phyloP scores from a whole-genome alignment of 2,329 filamentous ascomycete species.

The Geosmithia morbida region DNA sequence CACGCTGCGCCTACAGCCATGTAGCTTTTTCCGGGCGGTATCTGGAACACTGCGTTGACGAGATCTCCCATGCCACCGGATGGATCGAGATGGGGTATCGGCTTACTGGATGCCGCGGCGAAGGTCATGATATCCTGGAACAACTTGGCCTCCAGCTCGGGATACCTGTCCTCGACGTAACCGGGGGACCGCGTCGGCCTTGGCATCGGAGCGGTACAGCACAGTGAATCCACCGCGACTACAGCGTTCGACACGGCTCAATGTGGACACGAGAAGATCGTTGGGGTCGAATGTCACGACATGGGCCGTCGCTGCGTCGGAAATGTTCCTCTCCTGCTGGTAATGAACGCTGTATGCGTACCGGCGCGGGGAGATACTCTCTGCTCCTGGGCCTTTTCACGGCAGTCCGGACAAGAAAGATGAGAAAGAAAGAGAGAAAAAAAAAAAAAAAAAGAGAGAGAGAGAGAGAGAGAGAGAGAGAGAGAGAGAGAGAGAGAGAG shows the following conservation, averaged over 20 bases:
- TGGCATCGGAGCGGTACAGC: slow-evolving; percentile 33
- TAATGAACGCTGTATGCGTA: slow-evolving; percentile 6
- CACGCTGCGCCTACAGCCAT: slow-evolving; percentile 31
- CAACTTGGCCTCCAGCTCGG: slow-evolving; percentile 30
- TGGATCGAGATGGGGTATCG: slow-evolving; percentile 29
- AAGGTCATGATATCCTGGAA: no score
- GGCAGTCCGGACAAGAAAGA: slow-evolving; percentile 1
- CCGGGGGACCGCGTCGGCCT: slow-evolving; percentile 31
- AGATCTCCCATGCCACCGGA: slow-evolving; percentile 31
- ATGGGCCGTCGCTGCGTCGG: slow-evolving; percentile 5
- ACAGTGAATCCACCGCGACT: slow-evolving; percentile 25
- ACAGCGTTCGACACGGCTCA: slow-evolving; percentile 26
- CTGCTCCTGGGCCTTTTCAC: slow-evolving; percentile 1
- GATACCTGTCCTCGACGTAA: slow-evolving; percentile 27
- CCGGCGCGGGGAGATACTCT: slow-evolving; percentile 1
- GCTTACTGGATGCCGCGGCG: slow-evolving; percentile 20
- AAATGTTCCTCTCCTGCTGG: slow-evolving; percentile 7
- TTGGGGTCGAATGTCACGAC: slow-evolving; percentile 8
- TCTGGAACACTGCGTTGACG: slow-evolving; percentile 31
- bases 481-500: no score
- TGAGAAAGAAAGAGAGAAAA: no score
- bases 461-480: no score
- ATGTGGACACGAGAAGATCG: slow-evolving; percentile 29
- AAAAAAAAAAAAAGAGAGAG: no score
- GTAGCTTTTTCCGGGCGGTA: slow-evolving; percentile 31